A percentile compares a stretch with the other conserved stretches of the same genome.
Evolutionary conservation across 768 basidiomycete species (phyloP).

Genomic region (Rubroboletus satanas): DNA sequence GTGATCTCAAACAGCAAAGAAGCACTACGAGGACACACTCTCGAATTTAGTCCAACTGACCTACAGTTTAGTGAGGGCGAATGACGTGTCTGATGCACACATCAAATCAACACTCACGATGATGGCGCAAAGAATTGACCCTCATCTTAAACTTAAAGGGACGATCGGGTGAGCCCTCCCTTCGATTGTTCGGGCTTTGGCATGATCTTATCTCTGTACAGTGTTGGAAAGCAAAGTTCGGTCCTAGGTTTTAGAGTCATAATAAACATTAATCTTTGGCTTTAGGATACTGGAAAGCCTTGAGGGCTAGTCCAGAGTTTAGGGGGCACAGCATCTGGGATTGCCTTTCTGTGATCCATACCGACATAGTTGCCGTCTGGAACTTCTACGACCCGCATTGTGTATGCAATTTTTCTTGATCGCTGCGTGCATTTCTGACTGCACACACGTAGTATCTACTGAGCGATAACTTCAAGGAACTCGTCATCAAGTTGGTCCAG

Average conservation of each 20-base stretch:
- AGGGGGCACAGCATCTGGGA: neutral
- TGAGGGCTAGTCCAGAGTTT: neutral
- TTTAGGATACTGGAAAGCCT: neutral
- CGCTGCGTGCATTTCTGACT: neutral
- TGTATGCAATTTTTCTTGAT: neutral
- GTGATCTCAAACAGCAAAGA: neutral
- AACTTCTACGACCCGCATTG: neutral
- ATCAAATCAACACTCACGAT: neutral
- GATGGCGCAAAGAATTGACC: neutral
- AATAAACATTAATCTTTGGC: neutral
- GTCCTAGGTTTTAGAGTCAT: neutral
- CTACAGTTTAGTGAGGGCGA: neutral
- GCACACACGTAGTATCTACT: neutral
- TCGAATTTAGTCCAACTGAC: neutral
- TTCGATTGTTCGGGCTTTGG: neutral
- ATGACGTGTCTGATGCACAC: neutral
- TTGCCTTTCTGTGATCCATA: neutral
- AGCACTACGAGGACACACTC: neutral
- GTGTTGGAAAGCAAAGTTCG: neutral
- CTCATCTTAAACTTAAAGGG: neutral
- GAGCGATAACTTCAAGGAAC: neutral
- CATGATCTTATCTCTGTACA: neutral
- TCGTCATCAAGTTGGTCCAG: neutral
- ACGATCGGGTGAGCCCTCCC: neutral
- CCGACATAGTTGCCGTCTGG: neutral